Evolutionary conservation across 768 basidiomycete species (phyloP), one percentile per base, ranked within the genome.

Genomic region (Leucocoprinus sp.): DNA sequence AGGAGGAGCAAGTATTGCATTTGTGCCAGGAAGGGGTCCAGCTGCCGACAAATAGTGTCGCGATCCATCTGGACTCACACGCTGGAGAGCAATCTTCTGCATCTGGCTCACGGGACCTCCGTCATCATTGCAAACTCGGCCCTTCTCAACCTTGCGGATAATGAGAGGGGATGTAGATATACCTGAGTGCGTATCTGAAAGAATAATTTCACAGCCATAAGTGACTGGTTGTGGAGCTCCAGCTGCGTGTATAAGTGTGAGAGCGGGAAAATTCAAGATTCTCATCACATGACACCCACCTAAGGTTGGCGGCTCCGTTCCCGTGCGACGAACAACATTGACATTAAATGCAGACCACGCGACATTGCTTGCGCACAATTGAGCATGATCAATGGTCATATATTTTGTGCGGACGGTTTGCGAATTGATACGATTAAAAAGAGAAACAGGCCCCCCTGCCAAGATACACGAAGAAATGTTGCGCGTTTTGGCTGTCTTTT

Each of bases 351-450:
- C 91, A 46, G 90, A 90, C 93, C 92, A 95, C 37, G 84, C 75
- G 52, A 87, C 71, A 60, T 91, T 92, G 63, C 85, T 90, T n/a
- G 91, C 88, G 65, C 84, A 85, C 48, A 91, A 67, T 57, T 82
- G 80, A 42, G 76, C 80, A 54, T 81, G 78, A 54, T 93, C 90
- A 60, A 93, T 83, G 44, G 87, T 89, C 88, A 97, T 92, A 64
- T 93, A 97, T 70, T 95, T 95, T 46, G 93, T 96, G 59, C 93
- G 84, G 49, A 95, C 92, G 29, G 93, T 92, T 66, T 97, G 93
- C 11, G 88, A 89, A 65, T 95, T 93, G 74, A 97, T 91, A 57
- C 93, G 84, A 62, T 93, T 92, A 75, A 93, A 95, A 37, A 97
- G 76, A 43, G 90, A 89, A 41, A 97, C 88, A 27, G 90, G 85